Evolutionary conservation across 2,329 filamentous ascomycete genomes (phyloP), one percentile per base, ranked within the genome.

Genomic region (Beauveria scarabaeidicola): DNA sequence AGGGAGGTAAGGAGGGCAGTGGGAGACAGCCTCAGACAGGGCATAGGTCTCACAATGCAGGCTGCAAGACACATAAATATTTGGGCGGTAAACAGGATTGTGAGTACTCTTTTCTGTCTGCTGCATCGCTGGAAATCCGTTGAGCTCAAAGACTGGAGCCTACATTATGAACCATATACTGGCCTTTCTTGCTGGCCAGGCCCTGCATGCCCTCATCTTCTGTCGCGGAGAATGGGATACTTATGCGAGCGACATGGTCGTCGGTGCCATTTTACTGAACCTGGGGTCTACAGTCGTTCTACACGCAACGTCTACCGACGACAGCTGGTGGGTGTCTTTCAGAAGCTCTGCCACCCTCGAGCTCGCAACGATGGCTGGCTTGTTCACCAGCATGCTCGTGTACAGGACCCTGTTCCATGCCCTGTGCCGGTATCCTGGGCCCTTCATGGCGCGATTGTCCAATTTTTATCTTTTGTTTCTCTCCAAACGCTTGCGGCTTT

Each of bases 191-290:
- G 36, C 56, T 9, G 63, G 64, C 15, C 52, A 52, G 4, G 46
- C 54, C 7, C 48, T 61, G 8, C 68, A 70, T 27, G 23, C 63
- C 15, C 60, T 65, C 38, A 29, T 62, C 7, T 69, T 67, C 44
- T 64, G 65, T 1, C 53, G 61, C 3, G 67, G 68, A n/a, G 69
- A 69, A 40, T 69, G 67, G 68, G 68, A 70, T 41, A 13, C 60
- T 7, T 25, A 62, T 15, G 63, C 60, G 1, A 54, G 63, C 5
- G 56, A 54, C 9, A 53, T 69, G 5, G n/a, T 65, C 5, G 52
- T 61, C 1, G 25, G 56, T 3, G 46, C 44, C 40, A 59, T 13
- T 52, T 59, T 7, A 40, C 40, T 44, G 11, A 38, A n/a, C 10
- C 5, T 46, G 32, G 41, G 11, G 2, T 23, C 19, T 15, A 10